Percentiles rank a stretch among this genome's conserved stretches.
Evolutionary conservation across 257 asterid species (phyloP).

Genomic region (Plantago ovata): DNA sequence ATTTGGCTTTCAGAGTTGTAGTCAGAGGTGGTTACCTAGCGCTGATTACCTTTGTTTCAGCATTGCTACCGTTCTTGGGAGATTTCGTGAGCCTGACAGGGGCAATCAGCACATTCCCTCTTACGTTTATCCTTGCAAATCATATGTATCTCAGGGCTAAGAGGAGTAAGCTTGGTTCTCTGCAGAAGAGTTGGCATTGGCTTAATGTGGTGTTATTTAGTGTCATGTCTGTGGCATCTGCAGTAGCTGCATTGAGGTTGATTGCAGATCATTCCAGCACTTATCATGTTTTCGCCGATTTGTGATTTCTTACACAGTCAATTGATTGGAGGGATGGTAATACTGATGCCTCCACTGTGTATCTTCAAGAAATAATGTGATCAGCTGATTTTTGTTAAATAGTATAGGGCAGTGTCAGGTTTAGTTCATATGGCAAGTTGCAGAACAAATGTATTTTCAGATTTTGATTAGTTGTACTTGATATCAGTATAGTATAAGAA

Average conservation of each 20-base stretch:
- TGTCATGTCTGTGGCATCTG: constrained; percentile 56
- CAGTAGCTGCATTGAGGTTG: constrained; percentile 70
- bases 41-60: constrained; percentile 64
- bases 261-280: constrained; percentile 60
- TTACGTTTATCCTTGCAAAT: constrained; percentile 93
- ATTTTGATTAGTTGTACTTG: no score
- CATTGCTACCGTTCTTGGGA: constrained; percentile 88
- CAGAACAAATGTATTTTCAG: no score
- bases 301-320: constrained; percentile 24
- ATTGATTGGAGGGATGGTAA: constrained; percentile 11
- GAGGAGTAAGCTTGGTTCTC: constrained; percentile 36
- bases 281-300: constrained; percentile 73
- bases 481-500: no score
- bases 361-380: constrained; percentile 1
- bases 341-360: constrained; percentile 1
- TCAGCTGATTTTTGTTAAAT: not conserved
- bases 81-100: constrained; percentile 99
- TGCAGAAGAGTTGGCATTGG: constrained; percentile 94
- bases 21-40: constrained; percentile 86
- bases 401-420: constrained; percentile 4
- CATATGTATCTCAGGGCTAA: constrained; percentile 91
- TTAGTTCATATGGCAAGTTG: no score
- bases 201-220: constrained; percentile 60
- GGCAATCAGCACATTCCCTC: constrained; percentile 90
- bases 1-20: constrained; percentile 57